Conservation (phyloP, 139 green algal species). For the Tetradesmus lagerheimii region DNA sequence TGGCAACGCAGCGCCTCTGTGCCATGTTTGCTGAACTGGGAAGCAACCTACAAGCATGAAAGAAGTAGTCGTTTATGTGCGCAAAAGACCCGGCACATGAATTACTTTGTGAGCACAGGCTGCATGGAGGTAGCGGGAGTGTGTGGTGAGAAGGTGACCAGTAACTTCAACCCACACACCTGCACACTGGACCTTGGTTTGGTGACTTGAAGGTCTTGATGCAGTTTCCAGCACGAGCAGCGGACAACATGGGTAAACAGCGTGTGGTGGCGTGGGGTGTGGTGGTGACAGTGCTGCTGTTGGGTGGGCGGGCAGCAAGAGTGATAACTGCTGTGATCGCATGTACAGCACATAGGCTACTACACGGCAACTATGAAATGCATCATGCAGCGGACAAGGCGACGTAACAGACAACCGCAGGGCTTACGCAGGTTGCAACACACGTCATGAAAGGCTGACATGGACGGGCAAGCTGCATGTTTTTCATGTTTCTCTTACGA, state of each 20-base stretch:
- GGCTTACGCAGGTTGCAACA: background rate
- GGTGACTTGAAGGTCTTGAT: background rate
- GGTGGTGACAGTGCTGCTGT: background rate
- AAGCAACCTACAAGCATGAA: background rate
- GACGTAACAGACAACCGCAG: background rate
- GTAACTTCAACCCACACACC: background rate
- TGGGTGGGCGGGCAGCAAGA: background rate
- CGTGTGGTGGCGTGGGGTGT: background rate
- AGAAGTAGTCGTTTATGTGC: background rate
- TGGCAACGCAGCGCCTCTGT: background rate
- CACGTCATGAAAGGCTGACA: background rate
- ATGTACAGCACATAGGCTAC: background rate
- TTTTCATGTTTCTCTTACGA: background rate
- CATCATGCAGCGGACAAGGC: background rate
- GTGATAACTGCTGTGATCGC: background rate
- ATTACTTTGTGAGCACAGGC: too few relatives aligned
- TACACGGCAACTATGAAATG: background rate
- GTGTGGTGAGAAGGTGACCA: background rate
- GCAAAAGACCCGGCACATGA: too few relatives aligned
- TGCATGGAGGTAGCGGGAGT: too few relatives aligned
- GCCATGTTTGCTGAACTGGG: background rate
- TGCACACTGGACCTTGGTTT: background rate
- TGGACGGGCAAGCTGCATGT: too few relatives aligned
- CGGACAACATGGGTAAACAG: background rate
- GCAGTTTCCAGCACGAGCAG: background rate